Percentiles rank a stretch among this genome's conserved stretches.
These are phyloP conservation scores for Umbellularia californica DNA, from an alignment of 164 flowering plant genomes.

Conservation along the genomic window DNA sequence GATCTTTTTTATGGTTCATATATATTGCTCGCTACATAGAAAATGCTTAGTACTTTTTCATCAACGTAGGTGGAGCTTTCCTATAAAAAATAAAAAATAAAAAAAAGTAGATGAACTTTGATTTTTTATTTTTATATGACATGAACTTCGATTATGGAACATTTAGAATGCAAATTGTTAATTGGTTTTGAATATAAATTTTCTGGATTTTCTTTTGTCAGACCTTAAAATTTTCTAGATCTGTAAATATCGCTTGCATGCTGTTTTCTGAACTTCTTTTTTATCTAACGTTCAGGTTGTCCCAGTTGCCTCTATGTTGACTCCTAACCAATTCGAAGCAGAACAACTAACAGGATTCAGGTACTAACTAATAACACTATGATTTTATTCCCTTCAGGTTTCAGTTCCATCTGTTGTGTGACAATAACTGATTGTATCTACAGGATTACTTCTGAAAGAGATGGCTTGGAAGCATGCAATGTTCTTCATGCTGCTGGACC, in stretches of 20 bases:
- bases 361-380: slow-evolving; percentile 26
- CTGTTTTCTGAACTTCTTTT: background rate
- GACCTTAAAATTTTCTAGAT: too few species aligned
- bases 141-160: background rate
- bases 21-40: too few species aligned
- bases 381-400: background rate
- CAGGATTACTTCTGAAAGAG: slow-evolving; percentile 81
- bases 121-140: too few species aligned
- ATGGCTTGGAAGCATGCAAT: slow-evolving; percentile 91
- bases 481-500: slow-evolving; percentile 93
- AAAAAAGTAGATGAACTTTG: background rate
- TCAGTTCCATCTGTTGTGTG: background rate
- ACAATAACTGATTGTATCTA: background rate
- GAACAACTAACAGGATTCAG: slow-evolving; percentile 79
- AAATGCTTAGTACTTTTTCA: too few species aligned
- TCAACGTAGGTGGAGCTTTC: too few species aligned
- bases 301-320: slow-evolving; percentile 96
- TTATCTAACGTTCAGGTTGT: slow-evolving; percentile 57
- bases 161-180: too few species aligned
- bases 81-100: too few species aligned
- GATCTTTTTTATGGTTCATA: too few species aligned
- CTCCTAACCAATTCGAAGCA: slow-evolving; percentile 98
- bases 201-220: too few species aligned
- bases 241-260: too few species aligned
- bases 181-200: too few species aligned